These are phyloP conservation scores for Cladobotryum protrusum DNA, from an alignment of 2,329 filamentous ascomycete genomes.

Conservation along the genomic window DNA sequence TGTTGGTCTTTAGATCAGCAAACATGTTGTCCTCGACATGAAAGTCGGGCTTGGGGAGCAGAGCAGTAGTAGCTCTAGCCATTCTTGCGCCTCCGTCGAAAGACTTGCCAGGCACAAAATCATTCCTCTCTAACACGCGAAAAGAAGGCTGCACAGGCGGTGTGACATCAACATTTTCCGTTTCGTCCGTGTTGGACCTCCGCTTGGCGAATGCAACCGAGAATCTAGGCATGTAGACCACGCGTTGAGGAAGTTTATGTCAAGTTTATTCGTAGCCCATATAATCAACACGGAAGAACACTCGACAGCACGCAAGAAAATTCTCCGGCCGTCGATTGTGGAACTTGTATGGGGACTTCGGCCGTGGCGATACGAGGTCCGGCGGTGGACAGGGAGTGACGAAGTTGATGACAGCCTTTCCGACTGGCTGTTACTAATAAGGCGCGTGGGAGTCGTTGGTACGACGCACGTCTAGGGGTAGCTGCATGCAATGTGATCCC, in stretches of 20 bases:
- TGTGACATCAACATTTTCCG: constrained; percentile 43
- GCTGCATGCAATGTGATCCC: constrained; percentile 9
- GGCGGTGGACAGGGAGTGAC: constrained; percentile 4
- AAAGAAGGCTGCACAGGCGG: constrained; percentile 46
- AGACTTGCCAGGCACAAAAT: constrained; percentile 38
- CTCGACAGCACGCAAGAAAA: constrained; percentile 5
- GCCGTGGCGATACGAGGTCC: constrained; percentile 11
- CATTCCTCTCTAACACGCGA: constrained; percentile 50
- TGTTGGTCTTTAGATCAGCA: constrained; percentile 46
- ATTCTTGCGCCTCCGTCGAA: constrained; percentile 46
- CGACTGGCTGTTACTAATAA: constrained; percentile 5
- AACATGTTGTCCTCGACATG: constrained; percentile 54
- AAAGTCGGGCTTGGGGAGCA: constrained; percentile 26
- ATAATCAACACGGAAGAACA: constrained; percentile 9
- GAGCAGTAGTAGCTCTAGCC: constrained; percentile 30
- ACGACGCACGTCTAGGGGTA: constrained; percentile 7
- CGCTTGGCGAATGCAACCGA: constrained; percentile 53
- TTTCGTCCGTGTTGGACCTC: constrained; percentile 52
- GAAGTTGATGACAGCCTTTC: constrained; percentile 1
- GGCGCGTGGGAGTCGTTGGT: constrained; percentile 11
- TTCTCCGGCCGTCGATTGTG: constrained; percentile 8
- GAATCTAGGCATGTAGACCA: constrained; percentile 56
- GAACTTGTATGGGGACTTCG: constrained; percentile 4
- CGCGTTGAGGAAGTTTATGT: constrained; percentile 14
- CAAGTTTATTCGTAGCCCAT: constrained; percentile 22